These are phyloP conservation scores for Epichloe brachyelytri DNA, from an alignment of 2,329 filamentous ascomycete species.

Conservation along the genomic window DNA sequence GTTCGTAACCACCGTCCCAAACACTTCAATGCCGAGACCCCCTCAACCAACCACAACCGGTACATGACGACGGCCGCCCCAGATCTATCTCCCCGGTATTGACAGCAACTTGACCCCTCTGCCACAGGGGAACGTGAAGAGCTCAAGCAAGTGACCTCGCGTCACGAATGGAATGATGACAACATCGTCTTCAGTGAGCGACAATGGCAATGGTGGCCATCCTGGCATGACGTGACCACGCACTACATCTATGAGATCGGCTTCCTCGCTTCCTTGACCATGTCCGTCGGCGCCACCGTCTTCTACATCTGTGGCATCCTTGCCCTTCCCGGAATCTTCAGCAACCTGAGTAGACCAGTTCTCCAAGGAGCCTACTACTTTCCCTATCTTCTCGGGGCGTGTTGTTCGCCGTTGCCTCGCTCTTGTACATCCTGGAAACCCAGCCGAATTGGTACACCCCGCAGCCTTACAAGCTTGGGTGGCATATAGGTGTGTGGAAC, in stretches of 20 bases:
- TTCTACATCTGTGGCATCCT: conserved; percentile 54
- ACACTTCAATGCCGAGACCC: background rate
- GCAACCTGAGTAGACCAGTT: conserved; percentile 30
- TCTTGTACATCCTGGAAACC: conserved; percentile 51
- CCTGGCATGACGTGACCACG: conserved; percentile 36
- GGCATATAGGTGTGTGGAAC: conserved; percentile 55
- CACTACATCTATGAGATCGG: conserved; percentile 51
- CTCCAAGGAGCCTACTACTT: conserved; percentile 44
- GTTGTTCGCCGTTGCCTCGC: conserved; percentile 43
- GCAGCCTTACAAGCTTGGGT: conserved; percentile 40
- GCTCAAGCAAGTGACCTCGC: background rate
- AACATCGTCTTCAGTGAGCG: conserved; percentile 8
- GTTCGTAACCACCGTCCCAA: background rate
- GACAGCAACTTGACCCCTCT: background rate
- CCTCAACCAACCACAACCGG: background rate
- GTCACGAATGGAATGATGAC: background rate
- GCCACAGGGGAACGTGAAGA: background rate
- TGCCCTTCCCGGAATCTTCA: conserved; percentile 42
- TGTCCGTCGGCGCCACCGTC: conserved; percentile 45
- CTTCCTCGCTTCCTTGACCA: conserved; percentile 44
- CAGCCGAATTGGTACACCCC: conserved; percentile 49
- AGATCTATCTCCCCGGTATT: background rate
- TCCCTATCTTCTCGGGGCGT: conserved; percentile 46
- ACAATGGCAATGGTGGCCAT: conserved; percentile 46
- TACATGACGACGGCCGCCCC: background rate